Percentiles rank a stretch among this genome's conserved stretches.
These are phyloP conservation scores for Sphagnurus paluster DNA, from an alignment of 1,284 basidiomycete genomes.

Conservation along the genomic window DNA sequence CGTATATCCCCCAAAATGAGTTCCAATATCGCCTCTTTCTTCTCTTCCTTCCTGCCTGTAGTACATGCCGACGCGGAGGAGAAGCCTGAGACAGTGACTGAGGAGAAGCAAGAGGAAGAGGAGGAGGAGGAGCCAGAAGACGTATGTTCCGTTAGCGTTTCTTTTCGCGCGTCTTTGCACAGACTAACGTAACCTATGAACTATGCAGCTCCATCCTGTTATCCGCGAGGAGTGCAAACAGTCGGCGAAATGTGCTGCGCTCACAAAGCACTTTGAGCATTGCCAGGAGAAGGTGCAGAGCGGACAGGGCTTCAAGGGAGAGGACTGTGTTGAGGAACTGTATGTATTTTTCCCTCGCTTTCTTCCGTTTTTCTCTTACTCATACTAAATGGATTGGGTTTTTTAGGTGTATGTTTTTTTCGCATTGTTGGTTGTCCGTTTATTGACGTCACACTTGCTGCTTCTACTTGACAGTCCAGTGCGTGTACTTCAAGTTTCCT, in stretches of 20 bases:
- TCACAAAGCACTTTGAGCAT: slow-evolving; percentile 86
- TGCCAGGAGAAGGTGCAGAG: slow-evolving; percentile 85
- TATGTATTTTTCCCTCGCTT: slow-evolving; percentile 33
- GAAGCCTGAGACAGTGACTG: slow-evolving; percentile 33
- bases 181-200: background rate
- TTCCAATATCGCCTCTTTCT: slow-evolving; percentile 52
- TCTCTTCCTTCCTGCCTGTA: slow-evolving; percentile 61
- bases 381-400: too few species aligned
- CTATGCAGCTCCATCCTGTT: slow-evolving; percentile 57
- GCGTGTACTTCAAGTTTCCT: slow-evolving; percentile 28
- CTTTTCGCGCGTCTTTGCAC: background rate
- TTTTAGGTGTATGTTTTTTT: slow-evolving; percentile 49
- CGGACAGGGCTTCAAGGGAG: slow-evolving; percentile 82
- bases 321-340: slow-evolving; percentile 93
- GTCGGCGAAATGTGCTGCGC: slow-evolving; percentile 65
- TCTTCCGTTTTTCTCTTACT: slow-evolving; percentile 10
- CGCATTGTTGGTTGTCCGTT: slow-evolving; percentile 13
- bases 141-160: slow-evolving; percentile 47
- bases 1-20: slow-evolving; percentile 27
- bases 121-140: slow-evolving; percentile 81
- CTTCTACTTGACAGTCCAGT: slow-evolving; percentile 56
- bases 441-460: slow-evolving; percentile 8
- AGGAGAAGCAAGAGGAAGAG: slow-evolving; percentile 29
- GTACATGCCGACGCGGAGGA: slow-evolving; percentile 60
- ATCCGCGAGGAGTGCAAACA: slow-evolving; percentile 78